Evolutionary conservation across 1,284 basidiomycete genomes (phyloP).

Genomic region (Ganoderma boninense): DNA sequence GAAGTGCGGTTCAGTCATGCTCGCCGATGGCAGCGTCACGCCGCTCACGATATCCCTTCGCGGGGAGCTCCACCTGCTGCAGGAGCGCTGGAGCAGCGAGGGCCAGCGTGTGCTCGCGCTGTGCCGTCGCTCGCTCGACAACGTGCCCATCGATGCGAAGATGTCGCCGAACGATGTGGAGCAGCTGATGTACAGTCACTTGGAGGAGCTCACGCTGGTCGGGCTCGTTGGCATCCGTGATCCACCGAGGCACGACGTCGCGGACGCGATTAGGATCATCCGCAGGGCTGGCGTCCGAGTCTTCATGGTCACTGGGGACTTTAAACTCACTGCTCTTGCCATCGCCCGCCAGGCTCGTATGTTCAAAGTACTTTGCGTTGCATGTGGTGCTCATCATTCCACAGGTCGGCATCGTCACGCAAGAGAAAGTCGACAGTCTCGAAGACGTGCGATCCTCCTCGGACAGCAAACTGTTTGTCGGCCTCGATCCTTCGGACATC

Average conservation of each 20-base stretch:
- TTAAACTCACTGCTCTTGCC: constrained; percentile 61
- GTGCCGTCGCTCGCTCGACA: constrained; percentile 45
- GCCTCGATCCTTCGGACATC: constrained; percentile 37
- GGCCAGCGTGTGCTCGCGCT: constrained; percentile 71
- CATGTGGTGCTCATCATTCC: constrained; percentile 47
- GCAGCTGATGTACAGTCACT: constrained; percentile 46
- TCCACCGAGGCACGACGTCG: constrained; percentile 67
- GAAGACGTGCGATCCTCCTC: constrained; percentile 43
- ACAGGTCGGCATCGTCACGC: constrained; percentile 67
- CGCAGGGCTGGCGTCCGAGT: constrained; percentile 71
- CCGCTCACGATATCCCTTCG: constrained; percentile 44
- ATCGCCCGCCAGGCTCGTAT: constrained; percentile 68
- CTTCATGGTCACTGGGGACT: constrained; percentile 77
- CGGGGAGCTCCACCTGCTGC: constrained; percentile 46
- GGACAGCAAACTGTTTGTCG: constrained; percentile 21
- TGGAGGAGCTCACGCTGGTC: constrained; percentile 61
- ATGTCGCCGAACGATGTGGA: constrained; percentile 47
- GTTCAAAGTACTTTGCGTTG: constrained; percentile 46
- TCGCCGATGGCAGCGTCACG: constrained; percentile 45
- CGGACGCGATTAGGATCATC: constrained; percentile 56
- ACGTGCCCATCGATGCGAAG: constrained; percentile 36
- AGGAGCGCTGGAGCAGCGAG: constrained; percentile 60
- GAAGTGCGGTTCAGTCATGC: constrained; percentile 52
- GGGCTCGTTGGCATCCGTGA: constrained; percentile 73
- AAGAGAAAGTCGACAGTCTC: constrained; percentile 51